Evolutionary conservation across 768 basidiomycete species (phyloP), one percentile per base, ranked within the genome.

Genomic region (Cystofilobasidium bisporidii): DNA sequence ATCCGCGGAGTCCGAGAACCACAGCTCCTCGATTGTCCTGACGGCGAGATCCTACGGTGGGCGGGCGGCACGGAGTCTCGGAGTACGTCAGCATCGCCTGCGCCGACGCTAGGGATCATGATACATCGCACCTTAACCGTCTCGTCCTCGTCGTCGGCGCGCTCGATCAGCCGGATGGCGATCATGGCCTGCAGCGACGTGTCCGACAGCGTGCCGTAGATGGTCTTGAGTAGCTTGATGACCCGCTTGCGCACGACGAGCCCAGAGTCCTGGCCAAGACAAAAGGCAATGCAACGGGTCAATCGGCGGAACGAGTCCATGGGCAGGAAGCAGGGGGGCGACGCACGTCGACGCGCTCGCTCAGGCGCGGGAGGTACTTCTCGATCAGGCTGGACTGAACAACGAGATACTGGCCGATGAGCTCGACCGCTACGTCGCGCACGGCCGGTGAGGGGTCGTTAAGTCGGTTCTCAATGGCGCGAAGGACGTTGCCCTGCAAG

Each of bases 351-450:
- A 96, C 90, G 6, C 96, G 87, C 69, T 91, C 88, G 1, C 88
- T 85, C 63, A 99, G 89, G 75, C 85, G 86, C 57, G 82, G 81
- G 73, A 93, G 94, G 78, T 98, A 98, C 72, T 92, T 85, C 4
- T 83, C 83, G 0, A 89, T 90, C n/a, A 98, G 85, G 64, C 86
- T 85, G 0, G 91, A 89, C 0, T 87, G 86, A 69, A 91, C 87
- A 41, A 92, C 84, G 81, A 98, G 86, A 73, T 98, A 94, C 78
- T 91, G 94, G n/a, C 96, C 96, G 66, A 98, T 89, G 66, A 99
- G 79, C 74, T 98, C 96, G 18, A 99, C 89, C 8, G 94, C 92
- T 6, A 92, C 91, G 75, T 99, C 96, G 15, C 96, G 88, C 10
- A 99, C 96, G 22, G 89, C 88, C 0, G 96, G 87, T 0, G 96